Evolutionary conservation across 371 early-diverging fungal species (phyloP), one percentile per base, ranked within the genome.

Genomic region (Blakeslea trispora): DNA sequence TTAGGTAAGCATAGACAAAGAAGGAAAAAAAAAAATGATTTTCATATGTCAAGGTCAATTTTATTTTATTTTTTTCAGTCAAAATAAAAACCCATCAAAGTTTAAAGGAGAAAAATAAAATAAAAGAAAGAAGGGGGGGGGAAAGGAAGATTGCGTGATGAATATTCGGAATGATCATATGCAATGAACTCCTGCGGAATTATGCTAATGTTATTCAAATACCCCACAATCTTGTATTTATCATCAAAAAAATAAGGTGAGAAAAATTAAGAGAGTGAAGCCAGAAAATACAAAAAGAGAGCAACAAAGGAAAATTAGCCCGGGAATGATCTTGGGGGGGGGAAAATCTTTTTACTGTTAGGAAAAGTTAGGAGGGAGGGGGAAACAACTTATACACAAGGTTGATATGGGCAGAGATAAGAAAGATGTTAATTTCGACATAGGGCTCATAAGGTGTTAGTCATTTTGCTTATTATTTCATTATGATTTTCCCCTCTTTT

Each of bases 91-190:
- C 45, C 23, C n/a, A n/a, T n/a, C n/a, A n/a, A n/a, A n/a, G n/a
- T n/a, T n/a, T n/a, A n/a, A n/a, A n/a, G 6, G 31, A 11, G 31
- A n/a, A 19, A 18, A 10, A 18, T 11, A 10, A 40, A 40, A 13
- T n/a, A 40, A 17, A 40, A 40, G 18, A 40, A 40, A 40, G 14
- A 3, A n/a, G n/a, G n/a, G n/a, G 14, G 18, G 9, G 15, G 5
- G 14, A 34, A 10, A 32, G 10, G 15, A 28, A 6, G 37, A 61
- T 61, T 55, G 61, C 61, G 57, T 65, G 61, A 65, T 61, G 61
- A 47, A 31, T 56, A 55, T 56, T 65, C 57, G 61, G 65, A 65
- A 62, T 62, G 63, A 65, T 57, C 64, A 57, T 50, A 45, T 43
- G 18, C 28, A 41, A 28, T 28, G 28, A 28, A 28, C 28, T 7